These are phyloP conservation scores for Alternaria viburni DNA, from an alignment of 2,329 filamentous ascomycete genomes.

Conservation along the genomic window DNA sequence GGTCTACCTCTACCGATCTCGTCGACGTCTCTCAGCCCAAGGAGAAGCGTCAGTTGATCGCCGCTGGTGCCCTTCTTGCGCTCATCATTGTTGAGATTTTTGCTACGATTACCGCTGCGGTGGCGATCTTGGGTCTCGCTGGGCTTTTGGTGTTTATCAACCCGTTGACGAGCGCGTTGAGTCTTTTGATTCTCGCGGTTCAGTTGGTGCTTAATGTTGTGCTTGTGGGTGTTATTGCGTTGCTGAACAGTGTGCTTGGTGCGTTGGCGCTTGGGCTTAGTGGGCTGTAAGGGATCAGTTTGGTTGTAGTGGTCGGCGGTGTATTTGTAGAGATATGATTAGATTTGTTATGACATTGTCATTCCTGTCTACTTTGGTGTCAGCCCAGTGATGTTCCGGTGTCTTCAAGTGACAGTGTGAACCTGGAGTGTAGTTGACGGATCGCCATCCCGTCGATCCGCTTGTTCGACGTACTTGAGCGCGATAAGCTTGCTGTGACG, in stretches of 20 bases:
- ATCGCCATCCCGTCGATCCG: background rate
- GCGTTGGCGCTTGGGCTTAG: slow-evolving; percentile 15
- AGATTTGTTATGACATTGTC: background rate
- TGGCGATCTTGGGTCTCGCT: slow-evolving; percentile 23
- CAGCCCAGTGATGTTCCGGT: background rate
- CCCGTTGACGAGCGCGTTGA: slow-evolving; percentile 19
- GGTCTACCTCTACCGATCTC: background rate
- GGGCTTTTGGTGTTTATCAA: slow-evolving; percentile 21
- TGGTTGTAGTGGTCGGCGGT: background rate
- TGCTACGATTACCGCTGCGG: slow-evolving; percentile 21
- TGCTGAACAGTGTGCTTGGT: slow-evolving; percentile 22
- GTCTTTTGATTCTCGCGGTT: slow-evolving; percentile 22
- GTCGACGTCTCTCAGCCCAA: background rate
- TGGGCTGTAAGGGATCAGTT: slow-evolving; percentile 6
- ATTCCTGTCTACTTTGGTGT: background rate
- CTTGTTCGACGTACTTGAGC: background rate
- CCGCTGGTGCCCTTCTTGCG: slow-evolving; percentile 15
- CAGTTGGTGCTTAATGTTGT: slow-evolving; percentile 23
- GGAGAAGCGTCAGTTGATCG: slow-evolving; percentile 15
- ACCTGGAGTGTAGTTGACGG: background rate
- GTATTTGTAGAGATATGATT: background rate
- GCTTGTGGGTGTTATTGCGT: slow-evolving; percentile 18
- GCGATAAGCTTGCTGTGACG: background rate
- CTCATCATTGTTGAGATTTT: slow-evolving; percentile 30
- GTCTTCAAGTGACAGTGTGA: background rate